Base-by-base conservation (phyloP, 139 green algal species). In the Haematococcus sp. region DNA sequence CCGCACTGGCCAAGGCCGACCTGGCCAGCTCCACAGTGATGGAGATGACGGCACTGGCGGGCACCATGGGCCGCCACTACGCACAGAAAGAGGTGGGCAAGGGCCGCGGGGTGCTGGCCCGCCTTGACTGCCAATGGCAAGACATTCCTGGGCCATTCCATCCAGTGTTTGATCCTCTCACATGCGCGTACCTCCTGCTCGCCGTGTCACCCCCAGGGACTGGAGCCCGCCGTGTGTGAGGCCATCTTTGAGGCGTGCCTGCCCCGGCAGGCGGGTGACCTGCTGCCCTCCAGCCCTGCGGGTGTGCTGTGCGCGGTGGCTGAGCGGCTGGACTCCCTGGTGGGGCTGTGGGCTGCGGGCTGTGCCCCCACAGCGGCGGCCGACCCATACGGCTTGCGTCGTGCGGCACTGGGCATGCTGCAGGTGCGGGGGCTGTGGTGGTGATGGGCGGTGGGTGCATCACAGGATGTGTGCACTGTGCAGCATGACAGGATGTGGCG, bases 21-120 rank as follows among this genome's bases (percentile, higher is more conserved):
- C 88, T 98, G 31, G 94, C 92, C 0, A 97, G 93, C 0, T 75
- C 77, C 11, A 91, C 94, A 25, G 96, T 99, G 13, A 97, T 84
- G 32, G 96, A 99, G 78, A 98, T 99, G 88, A 98, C 96, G 1
- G 88, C 88, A 5, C 87, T 99, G 35, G 96, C 96, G 25, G 96
- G 96, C 58, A 88, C 84, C 30, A 98, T 99, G 93, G 96, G 96
- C 9, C 70, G 81, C 3, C 80, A 86, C 71, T 86, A 82, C 43
- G 80, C 80, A 0, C 27, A 70, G 46, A 82, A 81, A 71, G 55
- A 84, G 78, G 78, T 80, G 44, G 1, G 71, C n/a, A n/a, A n/a
- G 9, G 1, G 4, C 11, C 22, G 61, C 34, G 7, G 5, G 11
- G 2, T 20, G 61, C 31, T 23, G 4, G 22, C 9, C 52, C 4